These are phyloP conservation scores for Talaromyces sp. DNA, from an alignment of 2,329 filamentous ascomycete species.

Conservation along the genomic window DNA sequence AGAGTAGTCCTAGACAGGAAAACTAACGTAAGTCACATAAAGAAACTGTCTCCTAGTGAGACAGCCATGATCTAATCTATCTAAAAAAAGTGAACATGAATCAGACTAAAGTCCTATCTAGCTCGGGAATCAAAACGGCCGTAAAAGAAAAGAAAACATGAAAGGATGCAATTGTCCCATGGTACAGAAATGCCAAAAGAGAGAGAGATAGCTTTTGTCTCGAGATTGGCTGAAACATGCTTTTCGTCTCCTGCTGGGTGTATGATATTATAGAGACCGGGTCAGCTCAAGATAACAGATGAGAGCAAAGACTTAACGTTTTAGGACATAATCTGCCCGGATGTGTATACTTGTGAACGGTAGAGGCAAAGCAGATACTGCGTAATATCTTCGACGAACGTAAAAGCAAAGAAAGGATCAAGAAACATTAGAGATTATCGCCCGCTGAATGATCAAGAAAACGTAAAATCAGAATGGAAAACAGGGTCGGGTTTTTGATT, in stretches of 20 bases:
- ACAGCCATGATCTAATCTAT: constrained; percentile 15
- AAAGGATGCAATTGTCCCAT: constrained; percentile 17
- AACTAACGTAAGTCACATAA: constrained; percentile 4
- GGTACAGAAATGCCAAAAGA: constrained; percentile 17
- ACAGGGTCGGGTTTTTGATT: neutral
- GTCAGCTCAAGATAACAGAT: neutral
- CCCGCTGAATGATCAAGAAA: constrained; percentile 15
- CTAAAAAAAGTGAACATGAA: constrained; percentile 12
- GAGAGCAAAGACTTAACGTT: neutral
- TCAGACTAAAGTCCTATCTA: neutral
- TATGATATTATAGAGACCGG: neutral
- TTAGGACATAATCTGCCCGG: neutral
- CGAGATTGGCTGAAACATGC: neutral
- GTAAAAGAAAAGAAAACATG: neutral
- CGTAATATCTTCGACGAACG: constrained; percentile 15
- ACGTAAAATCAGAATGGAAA: neutral
- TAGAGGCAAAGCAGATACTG: constrained; percentile 9
- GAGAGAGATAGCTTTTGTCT: neutral
- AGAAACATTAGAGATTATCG: constrained; percentile 14
- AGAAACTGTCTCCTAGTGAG: constrained; percentile 13
- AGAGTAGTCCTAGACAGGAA: neutral
- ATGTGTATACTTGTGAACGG: constrained; percentile 1
- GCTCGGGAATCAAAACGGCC: constrained; percentile 11
- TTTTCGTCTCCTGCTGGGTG: neutral
- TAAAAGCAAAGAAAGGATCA: neutral